Percentiles rank a stretch among this genome's conserved stretches.
Conservation (phyloP, 2,329 filamentous ascomycete genomes). For the Penicillium oxalicum region DNA sequence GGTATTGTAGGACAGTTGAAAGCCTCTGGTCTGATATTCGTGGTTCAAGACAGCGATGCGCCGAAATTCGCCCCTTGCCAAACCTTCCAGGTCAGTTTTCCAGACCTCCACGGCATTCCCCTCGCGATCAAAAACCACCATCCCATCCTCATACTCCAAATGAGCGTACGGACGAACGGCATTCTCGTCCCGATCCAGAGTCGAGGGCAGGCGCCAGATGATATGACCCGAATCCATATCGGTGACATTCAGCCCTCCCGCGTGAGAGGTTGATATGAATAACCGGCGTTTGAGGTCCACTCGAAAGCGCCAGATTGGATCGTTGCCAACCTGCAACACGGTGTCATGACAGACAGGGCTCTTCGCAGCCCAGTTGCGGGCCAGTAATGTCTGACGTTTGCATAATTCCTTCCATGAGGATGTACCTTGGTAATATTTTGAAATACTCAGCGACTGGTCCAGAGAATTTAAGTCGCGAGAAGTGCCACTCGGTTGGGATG, state of each 20-base stretch:
- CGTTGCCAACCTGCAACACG: conserved; percentile 37
- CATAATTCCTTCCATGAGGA: conserved; percentile 43
- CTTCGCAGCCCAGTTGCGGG: conserved; percentile 34
- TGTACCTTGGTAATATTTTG: conserved; percentile 30
- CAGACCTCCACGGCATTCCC: conserved; percentile 44
- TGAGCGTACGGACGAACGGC: conserved; percentile 42
- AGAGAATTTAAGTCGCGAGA: conserved; percentile 30
- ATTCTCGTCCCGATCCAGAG: conserved; percentile 19
- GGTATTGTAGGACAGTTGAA: conserved; percentile 40
- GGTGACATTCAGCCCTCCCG: conserved; percentile 42
- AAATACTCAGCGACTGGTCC: conserved; percentile 23
- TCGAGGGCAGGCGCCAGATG: conserved; percentile 35
- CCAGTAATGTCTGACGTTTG: conserved; percentile 36
- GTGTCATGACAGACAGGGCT: conserved; percentile 35
- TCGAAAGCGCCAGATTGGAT: conserved; percentile 43
- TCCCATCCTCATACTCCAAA: conserved; percentile 45
- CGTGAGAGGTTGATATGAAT: conserved; percentile 42
- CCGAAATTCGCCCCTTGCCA: conserved; percentile 36
- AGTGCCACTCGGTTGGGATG: conserved; percentile 19
- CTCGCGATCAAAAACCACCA: conserved; percentile 42
- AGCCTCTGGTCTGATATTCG: conserved; percentile 41
- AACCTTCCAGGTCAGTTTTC: conserved; percentile 33
- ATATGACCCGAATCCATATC: conserved; percentile 42
- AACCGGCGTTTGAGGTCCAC: conserved; percentile 44
- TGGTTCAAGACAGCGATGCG: conserved; percentile 39